These are phyloP conservation scores for Monosporascus sp. DNA, from an alignment of 2,329 filamentous ascomycete species.

Conservation along the genomic window DNA sequence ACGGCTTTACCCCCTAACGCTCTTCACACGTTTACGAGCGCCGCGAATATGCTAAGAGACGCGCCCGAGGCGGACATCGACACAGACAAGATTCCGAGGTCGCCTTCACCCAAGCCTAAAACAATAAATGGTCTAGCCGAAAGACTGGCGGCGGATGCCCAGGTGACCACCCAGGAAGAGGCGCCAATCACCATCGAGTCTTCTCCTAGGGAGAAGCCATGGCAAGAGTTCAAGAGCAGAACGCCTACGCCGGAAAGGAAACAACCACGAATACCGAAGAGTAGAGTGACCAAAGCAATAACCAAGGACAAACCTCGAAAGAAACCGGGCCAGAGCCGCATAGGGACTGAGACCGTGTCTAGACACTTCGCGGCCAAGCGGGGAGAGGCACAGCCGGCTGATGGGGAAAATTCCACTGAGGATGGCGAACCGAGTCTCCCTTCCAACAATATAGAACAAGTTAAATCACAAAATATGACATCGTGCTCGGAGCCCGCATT, in stretches of 20 bases:
- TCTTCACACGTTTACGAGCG: conserved; percentile 36
- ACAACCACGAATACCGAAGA: conserved; percentile 7
- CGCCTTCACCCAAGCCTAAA: conserved; percentile 17
- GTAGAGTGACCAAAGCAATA: conserved; percentile 10
- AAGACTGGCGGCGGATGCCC: conserved; percentile 6
- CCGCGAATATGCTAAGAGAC: conserved; percentile 32
- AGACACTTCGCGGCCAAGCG: conserved; percentile 17
- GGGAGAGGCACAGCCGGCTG: conserved; percentile 4
- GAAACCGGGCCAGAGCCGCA: conserved; percentile 1
- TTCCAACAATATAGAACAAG: neutral
- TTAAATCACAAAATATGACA: neutral
- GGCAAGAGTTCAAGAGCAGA: conserved; percentile 30
- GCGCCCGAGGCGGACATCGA: conserved; percentile 28
- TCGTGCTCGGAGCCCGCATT: conserved; percentile 41
- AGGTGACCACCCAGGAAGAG: conserved; percentile 6
- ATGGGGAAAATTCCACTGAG: conserved; percentile 2
- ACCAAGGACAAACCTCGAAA: conserved; percentile 14
- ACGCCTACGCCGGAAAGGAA: conserved; percentile 4
- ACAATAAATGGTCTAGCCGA: conserved; percentile 8
- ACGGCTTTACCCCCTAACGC: conserved; percentile 33
- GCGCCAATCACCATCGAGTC: conserved; percentile 15
- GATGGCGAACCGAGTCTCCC: neutral
- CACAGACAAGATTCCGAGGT: conserved; percentile 19
- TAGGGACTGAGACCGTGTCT: conserved; percentile 25
- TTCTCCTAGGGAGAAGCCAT: conserved; percentile 27